Base-by-base conservation (phyloP, 2,329 filamentous ascomycete genomes). In the Penicillium italicum region DNA sequence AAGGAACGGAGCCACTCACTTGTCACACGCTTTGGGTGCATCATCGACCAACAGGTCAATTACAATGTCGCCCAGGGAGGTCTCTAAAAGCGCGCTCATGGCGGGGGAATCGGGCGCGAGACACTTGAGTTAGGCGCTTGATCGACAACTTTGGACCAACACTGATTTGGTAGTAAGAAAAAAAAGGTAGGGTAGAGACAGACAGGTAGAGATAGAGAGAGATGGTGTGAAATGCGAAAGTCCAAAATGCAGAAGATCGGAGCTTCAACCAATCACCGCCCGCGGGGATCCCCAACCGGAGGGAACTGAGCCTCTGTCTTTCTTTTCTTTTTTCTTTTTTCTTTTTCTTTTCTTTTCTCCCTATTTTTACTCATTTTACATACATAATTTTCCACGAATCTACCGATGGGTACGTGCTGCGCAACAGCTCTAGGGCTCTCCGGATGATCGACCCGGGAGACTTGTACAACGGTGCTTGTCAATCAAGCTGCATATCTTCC, bases 41-140 rank as follows among this genome's bases (percentile, higher is more conserved):
- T 93, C 89, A 65, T 96, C 90, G 49, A 94, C 86, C 58, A 96
- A 80, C 24, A 99, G 82, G 73, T 99, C 93, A 67, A 97, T 91
- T 62, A 96, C 93, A 69, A 99, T 89, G 74, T 99, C 94, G 69
- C 93, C 93, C 1, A 87, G 84, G 56, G 89, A 96, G 33, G 94
- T 97, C 77, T 99, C 93, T 48, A 99, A 81, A 30, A 97, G 82
- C 53, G 96, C 93, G 60, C 91, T 96, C 93, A 97, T 97, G 30
- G 51, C 44, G 45, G 51, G 51, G 48, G 48, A 44, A 44, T 50
- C 28, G 37, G 37, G 37, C 10, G 20, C 16, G 12, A 22, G 14
- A 26, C 16, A 34, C 37, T 16, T 4, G 33, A n/a, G 43, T 50
- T 50, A 26, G 22, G 38, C 48, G 38, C 38, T 50, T 43, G 20